Base-by-base conservation (phyloP, 768 basidiomycete species). In the Calvatia gigantea region DNA sequence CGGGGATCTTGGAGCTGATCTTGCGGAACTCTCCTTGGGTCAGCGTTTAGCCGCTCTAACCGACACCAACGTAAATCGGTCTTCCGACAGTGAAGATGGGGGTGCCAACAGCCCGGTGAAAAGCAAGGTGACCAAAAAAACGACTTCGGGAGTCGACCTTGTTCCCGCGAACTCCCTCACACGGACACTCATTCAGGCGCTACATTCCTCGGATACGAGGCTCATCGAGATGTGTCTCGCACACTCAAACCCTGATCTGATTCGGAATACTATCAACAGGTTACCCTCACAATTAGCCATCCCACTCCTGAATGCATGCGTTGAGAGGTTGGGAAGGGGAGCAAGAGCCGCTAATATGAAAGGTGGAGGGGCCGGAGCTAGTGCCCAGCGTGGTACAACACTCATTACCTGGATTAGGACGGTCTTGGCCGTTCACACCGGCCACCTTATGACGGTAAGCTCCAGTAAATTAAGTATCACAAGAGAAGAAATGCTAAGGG, bases 151-250 rank as follows among this genome's bases (percentile, higher is more conserved):
- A 11, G 65, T 67, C 6, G 64, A 75, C n/a, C 69, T 78, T 37
- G 75, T 85, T 17, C 91, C 94, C 33, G 85, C 92, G 1, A 85
- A 87, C 60, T 95, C 96, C 0, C 80, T 98, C 57, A 92, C 96
- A 25, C 87, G 94, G 53, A 95, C 96, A 25, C 79, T 99, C 46
- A 91, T 96, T 56, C 97, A 99, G 73, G 96, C 97, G 0, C 73
- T 99, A 25, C 97, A 99, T 68, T 98, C 97, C 1, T 87, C 90
- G 17, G 97, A 99, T 74, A 82, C 89, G 2, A 83, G 84, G 8
- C 75, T 98, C 33, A 73, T 98, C 57, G 92, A 97, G 66, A 87
- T 87, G 23, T 96, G 94, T 71, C 72, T 96, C 28, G 75, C 83
- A 1, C 91, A 98, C 70, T 89, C 92, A 15, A 87, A 95, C 63